These are phyloP conservation scores for Verbena officinalis DNA, from an alignment of 257 asterid genomes.

Conservation along the genomic window DNA sequence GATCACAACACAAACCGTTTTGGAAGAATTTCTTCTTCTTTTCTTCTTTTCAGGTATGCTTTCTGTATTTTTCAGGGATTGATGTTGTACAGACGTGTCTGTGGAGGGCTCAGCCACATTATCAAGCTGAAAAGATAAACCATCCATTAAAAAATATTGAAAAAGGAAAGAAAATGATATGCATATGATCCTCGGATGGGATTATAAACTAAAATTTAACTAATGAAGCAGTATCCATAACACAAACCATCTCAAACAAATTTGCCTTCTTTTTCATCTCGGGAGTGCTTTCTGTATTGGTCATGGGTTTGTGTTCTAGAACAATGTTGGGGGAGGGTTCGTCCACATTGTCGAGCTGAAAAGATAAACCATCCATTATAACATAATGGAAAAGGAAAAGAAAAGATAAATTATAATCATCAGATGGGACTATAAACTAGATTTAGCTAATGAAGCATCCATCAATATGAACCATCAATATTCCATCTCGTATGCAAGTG, in stretches of 20 bases:
- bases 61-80: conserved; percentile 25
- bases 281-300: conserved; percentile 13
- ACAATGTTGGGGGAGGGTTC: conserved; percentile 25
- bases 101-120: conserved; percentile 28
- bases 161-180: neutral
- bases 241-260: neutral
- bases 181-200: neutral
- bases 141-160: no score
- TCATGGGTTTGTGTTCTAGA: conserved; percentile 23
- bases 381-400: neutral
- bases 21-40: no score
- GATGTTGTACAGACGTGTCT: conserved; percentile 25
- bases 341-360: conserved; percentile 27
- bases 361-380: neutral
- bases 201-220: no score
- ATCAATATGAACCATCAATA: no score
- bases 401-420: neutral
- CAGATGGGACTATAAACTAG: no score
- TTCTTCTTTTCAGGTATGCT: conserved; percentile 26
- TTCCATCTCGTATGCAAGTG: no score
- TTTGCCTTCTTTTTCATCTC: conserved; percentile 21
- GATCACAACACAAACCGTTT: no score
- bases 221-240: no score
- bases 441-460: no score
- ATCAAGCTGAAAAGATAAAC: conserved; percentile 11